Evolutionary conservation across 106 monocot genomes (phyloP), one percentile per base, ranked within the genome.

Genomic region (Agapanthus africanus): DNA sequence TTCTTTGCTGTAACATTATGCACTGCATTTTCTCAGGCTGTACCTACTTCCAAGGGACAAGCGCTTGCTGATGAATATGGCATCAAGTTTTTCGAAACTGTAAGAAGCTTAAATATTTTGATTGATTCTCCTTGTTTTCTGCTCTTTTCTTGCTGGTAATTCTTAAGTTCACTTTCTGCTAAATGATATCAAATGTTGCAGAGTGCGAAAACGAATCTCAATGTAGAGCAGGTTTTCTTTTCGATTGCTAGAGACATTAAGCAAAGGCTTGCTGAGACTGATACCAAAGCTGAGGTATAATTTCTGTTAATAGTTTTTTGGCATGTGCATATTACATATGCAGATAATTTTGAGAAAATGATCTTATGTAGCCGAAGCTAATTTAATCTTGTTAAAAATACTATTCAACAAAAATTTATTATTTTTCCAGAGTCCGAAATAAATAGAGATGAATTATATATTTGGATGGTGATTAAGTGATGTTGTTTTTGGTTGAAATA

Each of bases 41-140:
- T 85, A 41, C 81, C 85, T 14, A 85, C 85, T 10, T 78, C 85
- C 10, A 85, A 73, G 65, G 85, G 85, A 28, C 85, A 85, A 54
- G 85, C 85, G 40, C 85, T 85, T 71, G 85, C 85, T 22, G 85
- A 85, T 81, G 85, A 85, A 68, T 85, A 81, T 75, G 85, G 85
- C 71, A 80, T 85, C 36, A 80, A 78, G 69, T 85, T 85, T 46
- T 85, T 85, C 18, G 85, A 85, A 62, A 85, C 85, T 23, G 84
- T 85, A 65, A 23, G 82, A 0, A 22, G 0, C 59, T 63, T 27
- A 8, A 30, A 7, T 2, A 15, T 47, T 47, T 47, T 0, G 13
- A 47, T 1, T 47, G 46, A 19, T 31, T 40, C 38, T 74, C 39
- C 38, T 7, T 30, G 25, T 19, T 23, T 39, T 18, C 31, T 36